Percentiles rank a stretch among this genome's conserved stretches.
phyloP scores from a whole-genome alignment of 1,284 basidiomycete species.

The Microbotryomycetes sp. region DNA sequence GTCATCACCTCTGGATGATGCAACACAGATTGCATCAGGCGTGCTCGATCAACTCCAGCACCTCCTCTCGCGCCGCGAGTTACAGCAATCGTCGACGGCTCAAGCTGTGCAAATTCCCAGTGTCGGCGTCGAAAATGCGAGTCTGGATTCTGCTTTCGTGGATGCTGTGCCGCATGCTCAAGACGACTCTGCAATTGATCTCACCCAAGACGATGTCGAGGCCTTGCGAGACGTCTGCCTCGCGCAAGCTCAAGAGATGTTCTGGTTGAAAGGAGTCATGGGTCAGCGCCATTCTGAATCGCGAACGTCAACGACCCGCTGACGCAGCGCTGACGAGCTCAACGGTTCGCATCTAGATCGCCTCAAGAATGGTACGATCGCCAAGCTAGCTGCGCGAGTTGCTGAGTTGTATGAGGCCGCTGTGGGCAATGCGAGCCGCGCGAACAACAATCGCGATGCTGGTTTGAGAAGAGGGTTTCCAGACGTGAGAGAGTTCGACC shows the following conservation, averaged over 20 bases:
- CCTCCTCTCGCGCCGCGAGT: constrained; percentile 56
- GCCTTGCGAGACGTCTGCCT: constrained; percentile 72
- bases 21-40: constrained; percentile 70
- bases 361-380: constrained; percentile 76
- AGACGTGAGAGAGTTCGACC: background rate
- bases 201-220: constrained; percentile 58
- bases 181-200: constrained; percentile 51
- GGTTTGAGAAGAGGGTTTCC: constrained; percentile 53
- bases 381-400: constrained; percentile 72
- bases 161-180: constrained; percentile 46
- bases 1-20: background rate
- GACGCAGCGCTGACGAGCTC: constrained; percentile 7
- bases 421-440: constrained; percentile 51
- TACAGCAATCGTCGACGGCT: too few relatives aligned
- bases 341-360: constrained; percentile 46
- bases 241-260: constrained; percentile 93
- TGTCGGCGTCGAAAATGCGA: too few relatives aligned
- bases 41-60: constrained; percentile 59
- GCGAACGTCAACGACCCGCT: background rate
- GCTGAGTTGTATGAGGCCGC: constrained; percentile 56
- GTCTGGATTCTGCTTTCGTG: constrained; percentile 48
- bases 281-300: constrained; percentile 48
- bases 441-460: constrained; percentile 45
- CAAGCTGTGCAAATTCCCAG: too few relatives aligned
- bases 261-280: constrained; percentile 86